Percentiles rank a stretch among this genome's conserved stretches.
Evolutionary conservation across 192 early-diverging fungal genomes (phyloP).

Genomic region (Backusella australiensis): DNA sequence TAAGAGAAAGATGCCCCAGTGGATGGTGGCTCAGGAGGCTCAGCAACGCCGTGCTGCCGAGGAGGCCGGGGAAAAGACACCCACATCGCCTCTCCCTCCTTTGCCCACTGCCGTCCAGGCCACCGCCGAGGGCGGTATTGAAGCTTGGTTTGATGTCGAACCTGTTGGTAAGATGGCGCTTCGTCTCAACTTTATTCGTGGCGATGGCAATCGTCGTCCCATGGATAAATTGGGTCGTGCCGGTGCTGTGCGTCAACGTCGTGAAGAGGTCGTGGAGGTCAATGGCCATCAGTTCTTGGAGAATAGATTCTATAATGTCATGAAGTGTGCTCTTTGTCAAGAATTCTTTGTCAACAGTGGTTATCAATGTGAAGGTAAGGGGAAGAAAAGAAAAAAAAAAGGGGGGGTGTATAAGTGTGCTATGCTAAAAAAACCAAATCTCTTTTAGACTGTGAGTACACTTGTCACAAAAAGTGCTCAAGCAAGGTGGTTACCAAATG

Average conservation of each 20-base stretch:
- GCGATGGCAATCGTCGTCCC: conserved; percentile 44
- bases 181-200: conserved; percentile 77
- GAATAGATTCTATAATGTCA: conserved; percentile 90
- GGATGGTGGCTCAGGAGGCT: conserved; percentile 42
- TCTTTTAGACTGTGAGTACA: conserved; percentile 82
- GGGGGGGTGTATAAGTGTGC: neutral
- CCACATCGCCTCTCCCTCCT: neutral
- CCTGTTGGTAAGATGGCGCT: conserved; percentile 85
- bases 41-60: conserved; percentile 13
- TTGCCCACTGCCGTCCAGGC: neutral
- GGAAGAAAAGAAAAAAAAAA: too few species aligned
- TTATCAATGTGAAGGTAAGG: conserved; percentile 85
- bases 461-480: conserved; percentile 89
- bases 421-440: conserved; percentile 12
- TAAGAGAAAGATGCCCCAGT: conserved; percentile 62
- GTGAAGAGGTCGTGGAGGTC: conserved; percentile 81
- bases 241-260: conserved; percentile 69
- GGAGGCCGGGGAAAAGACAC: neutral
- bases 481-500: conserved; percentile 85
- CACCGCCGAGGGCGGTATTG: conserved; percentile 50
- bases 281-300: conserved; percentile 93
- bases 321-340: conserved; percentile 96
- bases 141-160: conserved; percentile 90
- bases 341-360: conserved; percentile 93
- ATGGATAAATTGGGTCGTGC: conserved; percentile 68